Conservation (phyloP, 495 filamentous ascomycete species). For the Penicillium odoratum region DNA sequence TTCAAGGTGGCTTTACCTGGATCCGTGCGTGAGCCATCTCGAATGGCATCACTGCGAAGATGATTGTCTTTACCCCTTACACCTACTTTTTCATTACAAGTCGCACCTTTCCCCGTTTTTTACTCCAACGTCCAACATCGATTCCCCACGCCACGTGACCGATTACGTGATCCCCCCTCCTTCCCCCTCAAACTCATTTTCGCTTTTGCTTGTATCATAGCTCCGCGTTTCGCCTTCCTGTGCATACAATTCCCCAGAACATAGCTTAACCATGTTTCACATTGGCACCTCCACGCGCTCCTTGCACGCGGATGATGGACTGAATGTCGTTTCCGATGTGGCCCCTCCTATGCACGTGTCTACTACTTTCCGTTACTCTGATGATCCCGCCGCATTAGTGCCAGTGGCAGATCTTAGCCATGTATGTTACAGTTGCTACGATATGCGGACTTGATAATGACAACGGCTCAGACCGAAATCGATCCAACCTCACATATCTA, state of each 20-base stretch:
- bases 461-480: slow-evolving; percentile 20
- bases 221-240: slow-evolving; percentile 14
- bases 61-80: slow-evolving; percentile 22
- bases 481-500: slow-evolving; percentile 58
- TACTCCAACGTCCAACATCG: background rate
- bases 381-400: slow-evolving; percentile 62
- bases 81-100: slow-evolving; percentile 1
- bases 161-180: slow-evolving; percentile 19
- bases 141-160: slow-evolving; percentile 25
- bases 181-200: slow-evolving; percentile 8
- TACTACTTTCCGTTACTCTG: slow-evolving; percentile 81
- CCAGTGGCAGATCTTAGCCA: slow-evolving; percentile 38
- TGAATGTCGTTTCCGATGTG: slow-evolving; percentile 71
- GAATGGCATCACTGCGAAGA: slow-evolving; percentile 51
- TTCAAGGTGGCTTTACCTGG: slow-evolving; percentile 50
- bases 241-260: slow-evolving; percentile 30
- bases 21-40: slow-evolving; percentile 46
- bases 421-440: slow-evolving; percentile 26
- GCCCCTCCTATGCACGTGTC: slow-evolving; percentile 84
- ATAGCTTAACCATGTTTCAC: slow-evolving; percentile 34
- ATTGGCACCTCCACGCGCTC: slow-evolving; percentile 60
- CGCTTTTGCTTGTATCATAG: slow-evolving; percentile 25
- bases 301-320: slow-evolving; percentile 83
- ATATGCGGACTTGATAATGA: background rate
- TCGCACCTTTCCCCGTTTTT: background rate